phyloP scores from a whole-genome alignment of 768 basidiomycete species.

The Boletus huronensis region DNA sequence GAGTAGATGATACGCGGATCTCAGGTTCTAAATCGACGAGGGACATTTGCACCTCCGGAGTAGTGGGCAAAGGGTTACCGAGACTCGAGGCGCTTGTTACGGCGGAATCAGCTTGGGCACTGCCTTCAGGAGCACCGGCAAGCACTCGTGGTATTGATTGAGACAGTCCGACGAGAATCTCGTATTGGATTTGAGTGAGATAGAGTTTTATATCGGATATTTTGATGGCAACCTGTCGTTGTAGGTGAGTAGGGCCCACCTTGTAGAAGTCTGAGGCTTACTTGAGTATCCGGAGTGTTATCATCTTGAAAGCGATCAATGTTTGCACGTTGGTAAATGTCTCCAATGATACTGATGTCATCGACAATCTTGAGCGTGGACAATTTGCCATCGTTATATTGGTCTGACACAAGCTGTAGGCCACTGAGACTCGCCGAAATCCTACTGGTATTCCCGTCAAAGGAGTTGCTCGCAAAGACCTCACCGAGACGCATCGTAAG shows the following conservation, averaged over 20 bases:
- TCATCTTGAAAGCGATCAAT: conserved; percentile 51
- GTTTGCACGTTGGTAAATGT: conserved; percentile 59
- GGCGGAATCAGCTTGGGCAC: conserved; percentile 29
- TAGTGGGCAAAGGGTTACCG: not conserved
- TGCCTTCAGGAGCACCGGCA: conserved; percentile 43
- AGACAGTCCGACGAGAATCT: conserved; percentile 60
- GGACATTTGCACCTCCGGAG: conserved; percentile 2
- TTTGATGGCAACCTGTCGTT: conserved; percentile 56
- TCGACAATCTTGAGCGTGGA: conserved; percentile 84
- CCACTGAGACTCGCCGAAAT: conserved; percentile 76
- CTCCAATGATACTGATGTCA: conserved; percentile 73
- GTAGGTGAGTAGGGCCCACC: conserved; percentile 2
- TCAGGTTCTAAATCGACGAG: conserved; percentile 50
- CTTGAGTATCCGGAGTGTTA: conserved; percentile 71
- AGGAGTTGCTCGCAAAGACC: conserved; percentile 77
- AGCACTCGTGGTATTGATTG: conserved; percentile 69
- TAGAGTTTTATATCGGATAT: conserved; percentile 83
- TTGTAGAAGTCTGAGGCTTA: conserved; percentile 30
- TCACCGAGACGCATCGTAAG: conserved; percentile 86
- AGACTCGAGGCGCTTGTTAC: conserved; percentile 14
- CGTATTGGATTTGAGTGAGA: conserved; percentile 82
- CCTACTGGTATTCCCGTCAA: conserved; percentile 51
- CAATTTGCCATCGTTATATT: conserved; percentile 46
- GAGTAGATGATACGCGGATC: conserved; percentile 34
- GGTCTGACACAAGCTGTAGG: conserved; percentile 75